Percentiles rank a stretch among this genome's conserved stretches.
Conservation (phyloP, 2,329 filamentous ascomycete species). For the Colletotrichum tropicale region DNA sequence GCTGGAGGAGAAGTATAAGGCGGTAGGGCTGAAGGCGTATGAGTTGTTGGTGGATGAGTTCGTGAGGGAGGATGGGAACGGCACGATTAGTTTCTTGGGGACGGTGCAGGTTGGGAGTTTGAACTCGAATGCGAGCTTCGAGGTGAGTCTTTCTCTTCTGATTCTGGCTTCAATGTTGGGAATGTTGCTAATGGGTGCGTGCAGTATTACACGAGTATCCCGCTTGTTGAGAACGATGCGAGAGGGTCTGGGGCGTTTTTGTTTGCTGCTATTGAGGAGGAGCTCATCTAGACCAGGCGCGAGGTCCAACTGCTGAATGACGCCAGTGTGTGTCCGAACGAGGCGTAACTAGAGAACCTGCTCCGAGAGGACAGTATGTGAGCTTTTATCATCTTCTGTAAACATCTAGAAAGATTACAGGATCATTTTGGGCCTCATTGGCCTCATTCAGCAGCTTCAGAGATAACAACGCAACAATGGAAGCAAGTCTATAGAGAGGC, state of each 20-base stretch:
- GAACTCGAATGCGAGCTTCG: conserved; percentile 51
- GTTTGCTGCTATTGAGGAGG: conserved; percentile 7
- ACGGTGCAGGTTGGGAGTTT: conserved; percentile 58
- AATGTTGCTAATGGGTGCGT: not conserved
- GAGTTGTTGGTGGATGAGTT: conserved; percentile 44
- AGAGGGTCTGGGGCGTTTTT: conserved; percentile 2
- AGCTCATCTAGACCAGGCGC: not conserved
- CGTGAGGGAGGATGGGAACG: conserved; percentile 49
- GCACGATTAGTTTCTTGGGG: conserved; percentile 53
- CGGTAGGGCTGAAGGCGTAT: conserved; percentile 37
- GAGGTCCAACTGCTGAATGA: not conserved
- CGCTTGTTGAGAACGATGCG: not conserved
- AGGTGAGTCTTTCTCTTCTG: conserved; percentile 36
- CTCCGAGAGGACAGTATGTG: not conserved
- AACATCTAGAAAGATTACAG: not conserved
- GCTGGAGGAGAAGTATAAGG: conserved; percentile 39
- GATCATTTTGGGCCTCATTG: fast-evolving
- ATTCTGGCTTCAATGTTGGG: not conserved
- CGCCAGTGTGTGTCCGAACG: not conserved
- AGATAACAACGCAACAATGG: not conserved
- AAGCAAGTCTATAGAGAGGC: not conserved
- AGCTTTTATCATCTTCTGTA: not conserved
- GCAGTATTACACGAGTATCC: conserved; percentile 9
- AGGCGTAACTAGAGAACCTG: fast-evolving
- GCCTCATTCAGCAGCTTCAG: not conserved